phyloP scores from a whole-genome alignment of 371 early-diverging fungal genomes.

The Nosema muscidifuracis region DNA sequence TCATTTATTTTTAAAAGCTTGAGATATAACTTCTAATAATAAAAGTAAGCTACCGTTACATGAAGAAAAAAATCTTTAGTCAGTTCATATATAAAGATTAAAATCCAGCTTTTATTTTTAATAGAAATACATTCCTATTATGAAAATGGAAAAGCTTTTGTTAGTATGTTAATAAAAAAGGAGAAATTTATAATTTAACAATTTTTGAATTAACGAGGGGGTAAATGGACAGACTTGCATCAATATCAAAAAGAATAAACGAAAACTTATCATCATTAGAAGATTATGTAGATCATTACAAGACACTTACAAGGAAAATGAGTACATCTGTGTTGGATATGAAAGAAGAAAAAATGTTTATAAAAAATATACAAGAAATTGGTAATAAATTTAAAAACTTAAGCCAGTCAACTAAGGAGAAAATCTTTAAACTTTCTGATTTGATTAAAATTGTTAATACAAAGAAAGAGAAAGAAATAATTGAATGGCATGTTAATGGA shows the following conservation, averaged over 20 bases:
- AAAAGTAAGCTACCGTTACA: too few relatives aligned
- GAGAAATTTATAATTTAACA: too few relatives aligned
- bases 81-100: too few relatives aligned
- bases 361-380: constrained; percentile 1
- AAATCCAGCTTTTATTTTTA: too few relatives aligned
- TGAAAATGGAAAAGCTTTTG: too few relatives aligned
- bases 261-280: background rate
- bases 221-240: background rate
- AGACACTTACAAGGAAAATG: background rate
- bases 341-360: background rate
- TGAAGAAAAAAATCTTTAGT: too few relatives aligned
- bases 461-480: background rate
- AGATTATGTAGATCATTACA: background rate
- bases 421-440: background rate
- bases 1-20: too few relatives aligned
- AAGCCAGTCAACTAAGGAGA: background rate
- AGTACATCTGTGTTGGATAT: background rate
- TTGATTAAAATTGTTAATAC: background rate
- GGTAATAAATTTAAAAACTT: constrained; percentile 1
- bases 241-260: constrained; percentile 1
- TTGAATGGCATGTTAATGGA: background rate
- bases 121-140: too few relatives aligned
- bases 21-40: too few relatives aligned
- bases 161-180: too few relatives aligned
- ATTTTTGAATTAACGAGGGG: too few relatives aligned